These are phyloP conservation scores for Prunus persica DNA, from an alignment of 306 rosid genomes.

Conservation along the genomic window Prunus_persica_NCBIv2 NC_034011.1:2657001-2657500, in stretches of 20 bases:
- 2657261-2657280: conserved; percentile 68
- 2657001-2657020: not conserved
- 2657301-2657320: not conserved
- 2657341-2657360: not conserved
- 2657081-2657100: conserved; percentile 86
- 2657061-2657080: conserved; percentile 87
- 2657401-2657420: conserved; percentile 89
- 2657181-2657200: conserved; percentile 6
- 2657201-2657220: conserved; percentile 82
- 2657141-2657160: not conserved
- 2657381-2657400: conserved; percentile 66
- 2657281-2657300: conserved; percentile 56
- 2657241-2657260: conserved; percentile 66
- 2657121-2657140: not conserved
- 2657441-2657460: not conserved
- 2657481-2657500: not conserved
- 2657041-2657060: conserved; percentile 79
- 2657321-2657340: not conserved
- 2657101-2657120: conserved; percentile 34
- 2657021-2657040: conserved; percentile 55
- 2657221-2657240: conserved; percentile 80
- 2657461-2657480: not conserved
- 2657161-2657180: not conserved
- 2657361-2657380: conserved; percentile 32
- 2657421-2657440: conserved; percentile 44